Conservation (phyloP, 768 basidiomycete species). For the Russula sp. region DNA sequence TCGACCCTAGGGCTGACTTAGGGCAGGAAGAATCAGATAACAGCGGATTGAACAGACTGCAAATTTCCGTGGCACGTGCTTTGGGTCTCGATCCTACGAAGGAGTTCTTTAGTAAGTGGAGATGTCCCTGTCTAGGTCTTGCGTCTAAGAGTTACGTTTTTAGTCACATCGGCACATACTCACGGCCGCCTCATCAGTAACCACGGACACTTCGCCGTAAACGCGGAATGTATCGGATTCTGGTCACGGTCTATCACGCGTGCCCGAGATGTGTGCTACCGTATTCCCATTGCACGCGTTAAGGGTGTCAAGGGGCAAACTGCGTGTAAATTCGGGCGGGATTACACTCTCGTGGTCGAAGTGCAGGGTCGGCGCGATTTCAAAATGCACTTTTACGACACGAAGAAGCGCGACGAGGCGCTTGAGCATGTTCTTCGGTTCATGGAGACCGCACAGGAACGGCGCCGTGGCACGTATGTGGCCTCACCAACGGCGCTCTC, state of each 20-base stretch:
- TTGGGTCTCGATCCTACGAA: constrained; percentile 18
- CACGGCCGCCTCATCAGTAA: constrained; percentile 14
- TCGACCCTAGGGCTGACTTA: constrained; percentile 13
- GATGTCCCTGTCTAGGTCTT: not conserved
- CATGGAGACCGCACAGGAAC: constrained; percentile 9
- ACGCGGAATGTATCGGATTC: constrained; percentile 21
- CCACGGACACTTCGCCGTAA: constrained; percentile 18
- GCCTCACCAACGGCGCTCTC: constrained; percentile 5
- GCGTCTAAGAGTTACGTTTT: not conserved
- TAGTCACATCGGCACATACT: constrained; percentile 14
- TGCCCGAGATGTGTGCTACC: constrained; percentile 17
- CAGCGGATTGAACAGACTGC: not conserved
- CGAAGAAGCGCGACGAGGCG: constrained; percentile 13
- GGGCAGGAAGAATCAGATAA: not conserved
- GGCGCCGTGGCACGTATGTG: not conserved
- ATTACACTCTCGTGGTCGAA: constrained; percentile 2
- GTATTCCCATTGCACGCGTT: constrained; percentile 20
- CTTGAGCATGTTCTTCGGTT: constrained; percentile 1
- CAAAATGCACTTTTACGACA: constrained; percentile 6
- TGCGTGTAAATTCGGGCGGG: constrained; percentile 7
- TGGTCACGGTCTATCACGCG: constrained; percentile 20
- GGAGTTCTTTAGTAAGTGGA: constrained; percentile 19
- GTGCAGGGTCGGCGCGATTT: constrained; percentile 20
- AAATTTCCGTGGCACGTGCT: constrained; percentile 9
- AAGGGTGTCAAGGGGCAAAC: constrained; percentile 1